Evolutionary conservation across 1,284 basidiomycete genomes (phyloP), one percentile per base, ranked within the genome.

Genomic region (Puccinia horiana): DNA sequence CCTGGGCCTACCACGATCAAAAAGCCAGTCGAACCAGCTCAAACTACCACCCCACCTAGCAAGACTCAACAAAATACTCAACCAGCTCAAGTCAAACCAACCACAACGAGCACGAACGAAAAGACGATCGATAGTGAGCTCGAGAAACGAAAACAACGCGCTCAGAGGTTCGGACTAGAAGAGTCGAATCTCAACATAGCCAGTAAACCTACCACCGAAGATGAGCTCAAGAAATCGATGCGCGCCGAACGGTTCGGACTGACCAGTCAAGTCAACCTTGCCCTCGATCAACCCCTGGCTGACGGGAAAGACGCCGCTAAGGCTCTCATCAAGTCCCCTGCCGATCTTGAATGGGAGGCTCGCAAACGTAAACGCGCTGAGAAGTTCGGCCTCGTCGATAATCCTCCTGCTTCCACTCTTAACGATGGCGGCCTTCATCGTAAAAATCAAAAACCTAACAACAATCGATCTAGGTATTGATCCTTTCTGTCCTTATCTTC

Each of bases 341-440:
- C 69, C 23, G 80, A 82, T 18, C 63, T 76, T 37, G 80, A 82
- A 69, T 82, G 80, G 80, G 80, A 82, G 42, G 80, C 70, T 35
- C 40, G 73, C 0, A 82, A 82, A 56, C 54, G 80, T 35, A 75
- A 82, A 63, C 42, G 80, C n/a, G 72, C 73, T 52, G 80, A 82
- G 75, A 82, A 82, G 37, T 82, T 82, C 61, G 80, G 80, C 26
- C 47, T 82, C 2, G 44, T 69, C 42, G 76, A 78, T 49, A 69
- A 65, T 40, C 61, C 76, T 37, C 32, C 76, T 18, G 18, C 56
- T n/a, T 76, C 58, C 8, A 61, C n/a, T 49, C 72, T 61, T 14
- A 76, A 76, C 0, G 75, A 76, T 35, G n/a, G n/a, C 2, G 20
- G 32, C 29, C 58, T 75, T 20, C 73, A 58, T 44, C 75, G 58